Evolutionary conservation across 805 yeast species (phyloP).

Genomic region (Babjeviella inositovora): DNA sequence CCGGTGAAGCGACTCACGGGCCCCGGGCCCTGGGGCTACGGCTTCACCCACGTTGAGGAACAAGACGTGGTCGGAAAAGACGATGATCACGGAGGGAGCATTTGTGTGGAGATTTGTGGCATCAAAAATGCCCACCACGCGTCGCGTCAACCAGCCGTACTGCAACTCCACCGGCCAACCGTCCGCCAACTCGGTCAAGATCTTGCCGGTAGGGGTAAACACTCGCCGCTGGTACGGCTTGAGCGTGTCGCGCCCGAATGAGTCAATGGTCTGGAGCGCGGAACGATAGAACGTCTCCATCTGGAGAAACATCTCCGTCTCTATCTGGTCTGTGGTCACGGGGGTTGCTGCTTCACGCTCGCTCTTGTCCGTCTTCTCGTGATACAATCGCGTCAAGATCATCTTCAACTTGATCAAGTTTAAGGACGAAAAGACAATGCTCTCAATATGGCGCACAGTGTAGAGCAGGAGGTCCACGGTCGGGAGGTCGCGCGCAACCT

Average conservation of each 20-base stretch:
- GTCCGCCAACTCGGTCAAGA: slow-evolving; percentile 68
- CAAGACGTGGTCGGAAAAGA: slow-evolving; percentile 70
- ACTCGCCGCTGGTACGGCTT: slow-evolving; percentile 45
- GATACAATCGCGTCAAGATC: slow-evolving; percentile 43
- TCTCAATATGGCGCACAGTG: slow-evolving; percentile 35
- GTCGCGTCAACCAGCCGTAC: slow-evolving; percentile 75
- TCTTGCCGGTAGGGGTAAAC: slow-evolving; percentile 84
- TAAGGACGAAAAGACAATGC: slow-evolving; percentile 51
- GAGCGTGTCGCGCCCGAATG: slow-evolving; percentile 52
- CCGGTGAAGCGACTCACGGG: slow-evolving; percentile 10
- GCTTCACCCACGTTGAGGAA: slow-evolving; percentile 38
- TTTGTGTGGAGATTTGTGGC: slow-evolving; percentile 7
- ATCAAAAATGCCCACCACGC: slow-evolving; percentile 66
- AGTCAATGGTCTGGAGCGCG: slow-evolving; percentile 53
- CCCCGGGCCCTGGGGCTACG: slow-evolving; percentile 4
- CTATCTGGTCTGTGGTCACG: slow-evolving; percentile 4
- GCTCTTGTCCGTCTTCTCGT: slow-evolving; percentile 26
- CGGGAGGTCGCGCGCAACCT: slow-evolving; percentile 9
- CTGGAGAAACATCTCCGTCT: slow-evolving; percentile 10
- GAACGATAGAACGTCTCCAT: slow-evolving; percentile 28
- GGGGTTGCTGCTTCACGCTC: slow-evolving; percentile 5
- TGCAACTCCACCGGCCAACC: slow-evolving; percentile 83
- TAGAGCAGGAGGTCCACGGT: slow-evolving; percentile 13
- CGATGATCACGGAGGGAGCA: slow-evolving; percentile 38
- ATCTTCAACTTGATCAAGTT: slow-evolving; percentile 60